Evolutionary conservation across 1,284 basidiomycete genomes (phyloP), one percentile per base, ranked within the genome.

Genomic region (Mycosarcoma mackinlayi): DNA sequence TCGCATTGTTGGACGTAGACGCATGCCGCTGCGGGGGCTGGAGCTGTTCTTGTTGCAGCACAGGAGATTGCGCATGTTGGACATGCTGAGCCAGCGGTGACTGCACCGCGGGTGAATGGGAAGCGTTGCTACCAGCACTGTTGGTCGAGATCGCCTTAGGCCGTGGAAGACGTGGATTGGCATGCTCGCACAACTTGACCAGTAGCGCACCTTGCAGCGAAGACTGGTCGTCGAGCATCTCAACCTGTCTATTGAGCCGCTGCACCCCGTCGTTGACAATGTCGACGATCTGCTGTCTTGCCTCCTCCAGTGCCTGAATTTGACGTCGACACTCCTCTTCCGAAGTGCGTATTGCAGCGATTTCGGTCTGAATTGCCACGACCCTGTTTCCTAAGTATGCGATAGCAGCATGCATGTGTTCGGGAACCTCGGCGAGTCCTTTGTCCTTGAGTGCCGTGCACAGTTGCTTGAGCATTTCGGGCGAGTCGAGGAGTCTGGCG

Each of bases 151-250:
- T 18, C 14, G 48, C 16, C 11, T 40, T 16, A 10, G 45, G 27
- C 7, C 23, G 45, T 2, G 38, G 27, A 13, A 46, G 61, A n/a
- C 57, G 62, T 10, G 67, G 67, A 35, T 71, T 65, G 25, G 57
- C 57, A 27, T 71, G 58, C 37, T 72, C 62, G 16, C 34, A 11
- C 18, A 72, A 42, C 45, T 63, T 66, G 47, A 55, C 55, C 28
- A 72, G 44, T 31, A 72, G 39, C 5, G 68, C 68, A 34, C 59
- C 68, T 51, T 72, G 68, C 55, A 66, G 33, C 18, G 68, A 51
- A 14, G 48, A 34, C 52, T 67, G 68, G 33, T 62, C 59, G 23
- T 72, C 68, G 23, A 72, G 33, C 44, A 25, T 30, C 14, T 61
- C 49, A 13, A 58, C 14, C 44, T 59, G 51, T 27, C 27, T 46